Evolutionary conservation across 345 rosid genomes (phyloP), one percentile per base, ranked within the genome.

Genomic region (Citrus trifoliata): DNA sequence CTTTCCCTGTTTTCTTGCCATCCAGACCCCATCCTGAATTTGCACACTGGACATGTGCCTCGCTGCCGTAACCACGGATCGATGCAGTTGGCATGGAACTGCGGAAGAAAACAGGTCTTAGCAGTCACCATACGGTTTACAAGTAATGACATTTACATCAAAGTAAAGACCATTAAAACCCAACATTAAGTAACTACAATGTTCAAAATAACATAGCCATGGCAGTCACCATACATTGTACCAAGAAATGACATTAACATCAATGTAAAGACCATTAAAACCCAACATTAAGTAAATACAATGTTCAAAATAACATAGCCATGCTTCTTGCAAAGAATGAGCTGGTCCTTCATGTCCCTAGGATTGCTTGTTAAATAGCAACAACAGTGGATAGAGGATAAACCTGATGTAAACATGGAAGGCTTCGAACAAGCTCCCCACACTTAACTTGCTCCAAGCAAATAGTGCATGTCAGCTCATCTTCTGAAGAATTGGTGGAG

Each of bases 371-470:
- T 37, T 21, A 58, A 40, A 63, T n/a, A 51, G 33, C 5, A 14
- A 67, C 18, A 61, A 76, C 13, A 32, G 53, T 55, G 48, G 60
- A 48, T 28, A 63, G 60, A 76, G 65, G 27, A 74, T 22, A 75
- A 66, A 91, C 95, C 93, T 89, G 95, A 81, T 89, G 95, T 82
- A 88, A 86, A 79, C 93, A 91, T 68, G 92, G 95, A 79, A 91
- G 81, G 85, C 95, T 88, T 24, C 95, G 90, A 58, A 91, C 87
- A 79, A 91, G 85, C 81, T 91, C 93, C 24, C 89, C 95, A 18
- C 80, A 33, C 80, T 85, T 85, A 55, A 91, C 93, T 83, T 85
- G 92, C 82, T 91, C 95, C 89, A 91, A 88, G 83, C 93, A 89
- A 69, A 89, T 87, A 55, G 90, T 86, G 85, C 95, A 91, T 25